These are phyloP conservation scores for Stramenopiles sp. DNA, from an alignment of 352 stramenopile genomes.

Conservation along the genomic window DNA sequence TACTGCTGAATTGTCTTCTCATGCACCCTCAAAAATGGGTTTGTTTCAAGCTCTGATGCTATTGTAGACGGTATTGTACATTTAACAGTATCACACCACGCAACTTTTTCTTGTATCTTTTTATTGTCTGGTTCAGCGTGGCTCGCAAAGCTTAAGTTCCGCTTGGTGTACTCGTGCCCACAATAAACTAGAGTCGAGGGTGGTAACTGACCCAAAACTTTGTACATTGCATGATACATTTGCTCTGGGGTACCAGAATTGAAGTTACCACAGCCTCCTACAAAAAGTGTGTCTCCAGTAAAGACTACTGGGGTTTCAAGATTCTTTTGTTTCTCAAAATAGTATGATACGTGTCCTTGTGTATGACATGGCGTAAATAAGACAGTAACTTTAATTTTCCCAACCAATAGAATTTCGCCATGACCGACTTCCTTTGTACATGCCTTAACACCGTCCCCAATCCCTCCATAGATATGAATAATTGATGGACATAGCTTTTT, in stretches of 20 bases:
- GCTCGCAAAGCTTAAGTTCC: conserved; percentile 62
- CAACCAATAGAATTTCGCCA: conserved; percentile 45
- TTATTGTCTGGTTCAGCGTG: conserved; percentile 65
- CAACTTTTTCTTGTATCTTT: conserved; percentile 38
- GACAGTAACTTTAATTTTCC: conserved; percentile 26
- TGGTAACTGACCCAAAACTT: conserved; percentile 45
- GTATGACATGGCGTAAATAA: conserved; percentile 73
- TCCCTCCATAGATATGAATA: conserved; percentile 45
- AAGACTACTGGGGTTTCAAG: conserved; percentile 43
- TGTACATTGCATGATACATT: conserved; percentile 56
- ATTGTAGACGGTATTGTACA: conserved; percentile 22
- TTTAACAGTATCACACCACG: conserved; percentile 26
- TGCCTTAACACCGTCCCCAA: conserved; percentile 39
- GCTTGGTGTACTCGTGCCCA: conserved; percentile 74
- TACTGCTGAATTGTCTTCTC: conserved; percentile 35
- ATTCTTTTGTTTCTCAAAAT: conserved; percentile 17
- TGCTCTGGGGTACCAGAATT: conserved; percentile 42
- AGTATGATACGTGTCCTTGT: conserved; percentile 45
- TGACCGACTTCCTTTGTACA: conserved; percentile 38
- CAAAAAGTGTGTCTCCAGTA: conserved; percentile 69
- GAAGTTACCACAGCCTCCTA: conserved; percentile 66
- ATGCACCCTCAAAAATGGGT: conserved; percentile 51
- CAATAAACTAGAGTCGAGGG: conserved; percentile 51
- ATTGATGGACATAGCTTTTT: conserved; percentile 30
- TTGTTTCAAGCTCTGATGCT: conserved; percentile 41